Evolutionary conservation across 352 stramenopile genomes (phyloP), one percentile per base, ranked within the genome.

Genomic region (Globisporangium nagaii): DNA sequence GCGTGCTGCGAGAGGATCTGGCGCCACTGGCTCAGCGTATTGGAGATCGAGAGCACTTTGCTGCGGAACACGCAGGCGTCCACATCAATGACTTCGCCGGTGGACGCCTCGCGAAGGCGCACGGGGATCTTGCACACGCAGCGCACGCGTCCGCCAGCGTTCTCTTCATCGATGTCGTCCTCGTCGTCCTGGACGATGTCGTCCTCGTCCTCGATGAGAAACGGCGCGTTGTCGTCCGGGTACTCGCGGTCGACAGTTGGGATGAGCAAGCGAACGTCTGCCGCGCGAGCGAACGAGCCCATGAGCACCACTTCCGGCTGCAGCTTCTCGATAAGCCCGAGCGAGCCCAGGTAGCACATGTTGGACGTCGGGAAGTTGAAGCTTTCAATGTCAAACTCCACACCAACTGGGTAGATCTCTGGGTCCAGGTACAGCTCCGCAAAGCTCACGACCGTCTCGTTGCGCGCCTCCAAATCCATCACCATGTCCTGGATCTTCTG

Each of bases 331-430:
- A 77, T 55, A 3, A 84, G 52, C 0, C 68, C 73, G 6, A 84
- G 49, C 8, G 73, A 79, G 11, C 73, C 73, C 27, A 84, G 58
- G 53, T 84, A 84, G 54, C 70, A 73, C 57, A 84, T 75, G 19
- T 67, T 75, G 4, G 68, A 81, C 15, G 73, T 84, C 4, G 73
- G 70, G 24, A 84, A 84, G 45, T 78, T 79, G 61, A 75, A 72
- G 15, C 64, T 68, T 20, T 66, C 53, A 35, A 84, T 79, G 59
- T 79, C 71, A 31, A 84, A 84, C 48, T 77, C 68, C 37, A 78
- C 53, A 5, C 66, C 70, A 1, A 81, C 73, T 1, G 70, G 70
- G 37, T 77, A 84, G 32, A 60, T 43, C 6, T 41, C 56, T 17
- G 68, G 70, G 45, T 81, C 68, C 28, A 84, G 49, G 39, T 76